phyloP scores from a whole-genome alignment of 2,329 filamentous ascomycete species.

The Geosmithia putterillii region DNA sequence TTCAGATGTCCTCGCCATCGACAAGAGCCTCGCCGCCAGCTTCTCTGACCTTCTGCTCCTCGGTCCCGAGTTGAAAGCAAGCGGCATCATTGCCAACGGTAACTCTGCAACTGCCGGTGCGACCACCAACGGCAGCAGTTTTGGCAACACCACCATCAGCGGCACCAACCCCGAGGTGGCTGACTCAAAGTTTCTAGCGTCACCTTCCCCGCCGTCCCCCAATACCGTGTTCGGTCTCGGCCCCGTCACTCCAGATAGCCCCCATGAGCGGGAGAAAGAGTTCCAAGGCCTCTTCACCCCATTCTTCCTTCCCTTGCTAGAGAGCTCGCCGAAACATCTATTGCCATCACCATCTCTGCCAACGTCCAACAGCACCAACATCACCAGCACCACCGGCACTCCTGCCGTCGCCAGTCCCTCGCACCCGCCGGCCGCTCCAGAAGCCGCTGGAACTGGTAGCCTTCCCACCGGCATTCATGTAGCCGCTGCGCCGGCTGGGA shows the following conservation, averaged over 20 bases:
- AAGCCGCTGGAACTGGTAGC: not conserved
- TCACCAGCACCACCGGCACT: no score
- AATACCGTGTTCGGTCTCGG: conserved; percentile 5
- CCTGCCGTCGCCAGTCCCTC: conserved; percentile 4
- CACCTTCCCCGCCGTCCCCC: conserved; percentile 3
- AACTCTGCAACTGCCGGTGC: not conserved
- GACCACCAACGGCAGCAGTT: not conserved
- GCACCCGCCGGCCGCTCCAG: not conserved
- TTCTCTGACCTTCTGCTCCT: conserved; percentile 33
- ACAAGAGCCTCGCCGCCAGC: conserved; percentile 30
- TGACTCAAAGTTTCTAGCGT: not conserved
- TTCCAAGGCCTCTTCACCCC: conserved; percentile 53
- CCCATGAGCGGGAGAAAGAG: conserved; percentile 39
- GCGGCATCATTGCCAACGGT: not conserved
- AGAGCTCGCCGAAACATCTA: conserved; percentile 19
- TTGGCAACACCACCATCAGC: not conserved
- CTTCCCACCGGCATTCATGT: not conserved
- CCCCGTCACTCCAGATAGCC: conserved; percentile 15
- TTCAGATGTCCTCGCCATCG: conserved; percentile 32
- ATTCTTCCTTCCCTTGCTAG: conserved; percentile 48
- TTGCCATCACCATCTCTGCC: conserved; percentile 7
- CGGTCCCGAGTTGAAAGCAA: conserved; percentile 18
- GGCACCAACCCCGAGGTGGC: not conserved
- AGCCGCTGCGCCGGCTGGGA: not conserved
- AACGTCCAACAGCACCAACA: no score